Base-by-base conservation (phyloP, 1,284 basidiomycete genomes). In the Ustilago esculenta region DNA sequence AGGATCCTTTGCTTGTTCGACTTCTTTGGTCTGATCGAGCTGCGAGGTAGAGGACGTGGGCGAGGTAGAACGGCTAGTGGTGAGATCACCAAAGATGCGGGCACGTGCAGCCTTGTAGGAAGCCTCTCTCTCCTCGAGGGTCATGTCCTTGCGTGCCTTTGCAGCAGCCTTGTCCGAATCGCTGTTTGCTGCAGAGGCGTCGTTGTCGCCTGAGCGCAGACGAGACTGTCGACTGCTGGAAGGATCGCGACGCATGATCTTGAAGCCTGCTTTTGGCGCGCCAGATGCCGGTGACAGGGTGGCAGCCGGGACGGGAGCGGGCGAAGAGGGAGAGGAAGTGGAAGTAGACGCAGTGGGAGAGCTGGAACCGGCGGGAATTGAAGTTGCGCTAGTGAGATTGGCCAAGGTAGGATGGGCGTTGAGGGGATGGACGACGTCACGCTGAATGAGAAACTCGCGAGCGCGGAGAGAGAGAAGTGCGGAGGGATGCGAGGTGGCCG, bases 81-180 rank as follows among this genome's bases (percentile, higher is more conserved):
- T 36, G 20, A 41, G 18, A 9, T 61, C 66, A 21, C 72, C 74
- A 58, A 77, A 77, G 54, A 77, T 77, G 24, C 75, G 55, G 7
- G 70, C 64, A 12, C 75, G 51, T 3, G 75, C 75, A n/a, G 71
- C 74, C 47, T 58, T 65, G 64, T 77, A 77, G 4, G 71, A 63
- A 17, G 72, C 72, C 39, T 76, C 74, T 21, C 73, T 40, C 47
- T 77, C 75, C 45, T 76, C 69, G n/a, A 77, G 69, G 3, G 75
- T 77, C 73, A 76, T 76, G 34, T 76, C 61, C 35, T 60, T 70
- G 35, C 72, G 58, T 10, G 61, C 59, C 27, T 73, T 71, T 25
- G 54, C 23, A 14, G 51, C 23, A 6, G 44, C 34, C 29, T 37
- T 54, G 14, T 63, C 52, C 4, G 60, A 44, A n/a, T 68, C 59